phyloP scores from a whole-genome alignment of 148 eudicot species.

The Rhododendron molle region DNA sequence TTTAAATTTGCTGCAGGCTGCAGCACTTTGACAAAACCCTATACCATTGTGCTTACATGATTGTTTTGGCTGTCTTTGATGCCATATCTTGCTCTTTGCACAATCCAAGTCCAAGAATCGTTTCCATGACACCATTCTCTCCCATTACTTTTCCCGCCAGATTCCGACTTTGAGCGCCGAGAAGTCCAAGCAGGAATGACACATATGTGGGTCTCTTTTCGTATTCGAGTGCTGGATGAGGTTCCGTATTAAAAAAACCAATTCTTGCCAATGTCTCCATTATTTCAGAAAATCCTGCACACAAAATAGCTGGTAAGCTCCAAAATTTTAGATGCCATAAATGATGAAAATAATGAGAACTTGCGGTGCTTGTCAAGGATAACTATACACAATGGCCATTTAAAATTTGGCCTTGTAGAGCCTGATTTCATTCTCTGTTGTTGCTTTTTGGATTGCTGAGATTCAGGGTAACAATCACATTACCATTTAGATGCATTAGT shows the following conservation, averaged over 20 bases:
- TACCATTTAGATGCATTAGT: not conserved
- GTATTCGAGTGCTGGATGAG: constrained; percentile 33
- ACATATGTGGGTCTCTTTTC: constrained; percentile 52
- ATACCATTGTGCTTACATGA: constrained; percentile 43
- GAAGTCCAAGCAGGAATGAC: constrained; percentile 57
- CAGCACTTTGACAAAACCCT: not conserved
- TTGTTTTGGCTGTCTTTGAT: constrained; percentile 71
- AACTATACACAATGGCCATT: not conserved
- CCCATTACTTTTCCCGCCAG: constrained; percentile 16
- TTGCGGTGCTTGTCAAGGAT: not conserved
- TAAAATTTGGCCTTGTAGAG: not conserved
- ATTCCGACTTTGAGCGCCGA: constrained; percentile 29
- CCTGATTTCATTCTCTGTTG: not conserved
- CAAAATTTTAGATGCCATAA: not conserved
- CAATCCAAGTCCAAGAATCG: constrained; percentile 45
- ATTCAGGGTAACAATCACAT: not conserved
- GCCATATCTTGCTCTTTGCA: constrained; percentile 64
- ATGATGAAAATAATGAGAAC: not conserved
- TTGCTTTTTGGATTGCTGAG: not conserved
- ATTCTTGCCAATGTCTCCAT: constrained; percentile 81
- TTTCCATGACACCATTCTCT: constrained; percentile 58
- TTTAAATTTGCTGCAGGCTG: not conserved
- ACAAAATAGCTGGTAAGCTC: not conserved
- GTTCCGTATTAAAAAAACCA: constrained; percentile 67
- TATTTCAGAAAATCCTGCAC: constrained; percentile 76